Conservation (phyloP, 2,329 filamentous ascomycete genomes). For the Xylariaceae sp. region DNA sequence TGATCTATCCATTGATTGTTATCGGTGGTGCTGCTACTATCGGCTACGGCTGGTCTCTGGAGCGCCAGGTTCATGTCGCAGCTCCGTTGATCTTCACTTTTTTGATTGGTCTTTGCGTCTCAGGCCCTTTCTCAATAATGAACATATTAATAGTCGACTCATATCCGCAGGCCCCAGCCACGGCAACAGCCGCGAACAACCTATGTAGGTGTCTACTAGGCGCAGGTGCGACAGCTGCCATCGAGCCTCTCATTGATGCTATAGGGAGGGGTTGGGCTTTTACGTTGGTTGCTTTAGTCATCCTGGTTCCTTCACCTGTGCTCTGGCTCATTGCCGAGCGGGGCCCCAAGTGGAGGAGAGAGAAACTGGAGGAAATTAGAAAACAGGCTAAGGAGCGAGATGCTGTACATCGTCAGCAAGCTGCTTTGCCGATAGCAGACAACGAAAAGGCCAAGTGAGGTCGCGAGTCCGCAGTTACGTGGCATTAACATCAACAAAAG, state of each 20-base stretch:
- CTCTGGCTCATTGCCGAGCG: constrained; percentile 47
- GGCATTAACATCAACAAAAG: too few relatives aligned
- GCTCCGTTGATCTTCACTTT: constrained; percentile 54
- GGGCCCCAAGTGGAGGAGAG: constrained; percentile 49
- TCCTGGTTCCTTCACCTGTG: constrained; percentile 44
- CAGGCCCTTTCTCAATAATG: constrained; percentile 61
- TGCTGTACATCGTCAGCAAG: too few relatives aligned
- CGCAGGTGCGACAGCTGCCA: constrained; percentile 55
- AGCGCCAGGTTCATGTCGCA: constrained; percentile 48
- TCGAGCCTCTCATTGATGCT: constrained; percentile 53
- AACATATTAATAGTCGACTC: constrained; percentile 62
- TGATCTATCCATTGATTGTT: constrained; percentile 51
- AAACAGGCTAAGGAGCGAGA: constrained; percentile 27
- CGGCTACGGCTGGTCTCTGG: constrained; percentile 55
- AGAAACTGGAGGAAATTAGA: constrained; percentile 40
- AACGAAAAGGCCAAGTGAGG: too few relatives aligned
- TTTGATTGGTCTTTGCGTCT: constrained; percentile 53
- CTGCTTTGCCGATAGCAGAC: too few relatives aligned
- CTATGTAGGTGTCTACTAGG: constrained; percentile 59
- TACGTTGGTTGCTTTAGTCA: constrained; percentile 53
- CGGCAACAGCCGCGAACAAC: constrained; percentile 61
- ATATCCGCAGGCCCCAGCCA: constrained; percentile 57
- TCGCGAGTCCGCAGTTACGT: too few relatives aligned
- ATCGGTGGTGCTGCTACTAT: constrained; percentile 51
- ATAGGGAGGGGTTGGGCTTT: constrained; percentile 62